phyloP scores from a whole-genome alignment of 75 land plant genomes.

The Cunninghamia lanceolata region DNA sequence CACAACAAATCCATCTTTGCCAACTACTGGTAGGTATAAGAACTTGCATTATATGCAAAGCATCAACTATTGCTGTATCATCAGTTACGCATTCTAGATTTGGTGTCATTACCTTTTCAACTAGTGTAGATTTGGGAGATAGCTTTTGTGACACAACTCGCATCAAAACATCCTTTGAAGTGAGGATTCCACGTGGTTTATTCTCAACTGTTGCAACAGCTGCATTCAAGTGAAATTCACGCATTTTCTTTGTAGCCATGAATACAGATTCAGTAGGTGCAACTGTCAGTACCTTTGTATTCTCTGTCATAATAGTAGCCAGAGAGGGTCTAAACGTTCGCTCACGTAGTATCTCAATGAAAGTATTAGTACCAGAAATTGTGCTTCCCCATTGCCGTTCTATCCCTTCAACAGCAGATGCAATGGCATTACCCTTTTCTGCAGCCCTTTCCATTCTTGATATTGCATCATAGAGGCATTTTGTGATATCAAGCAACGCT shows the following conservation, averaged over 20 bases:
- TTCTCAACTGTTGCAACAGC: slow-evolving; percentile 68
- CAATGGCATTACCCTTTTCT: slow-evolving; percentile 97
- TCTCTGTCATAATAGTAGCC: slow-evolving; percentile 66
- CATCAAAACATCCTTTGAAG: slow-evolving; percentile 92
- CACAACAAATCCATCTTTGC: too few species aligned
- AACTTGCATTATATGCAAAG: too few species aligned
- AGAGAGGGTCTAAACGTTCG: too few species aligned
- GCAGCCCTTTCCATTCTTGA: slow-evolving; percentile 97
- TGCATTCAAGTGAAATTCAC: slow-evolving; percentile 57
- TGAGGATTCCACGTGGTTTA: slow-evolving; percentile 84
- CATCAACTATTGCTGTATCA: too few species aligned
- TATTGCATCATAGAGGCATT: slow-evolving; percentile 99
- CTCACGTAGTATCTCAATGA: slow-evolving; percentile 83
- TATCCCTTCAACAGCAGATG: too few species aligned
- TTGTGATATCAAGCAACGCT: too few species aligned
- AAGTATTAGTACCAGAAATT: slow-evolving; percentile 64
- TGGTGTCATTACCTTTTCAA: slow-evolving; percentile 67
- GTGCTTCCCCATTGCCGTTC: slow-evolving; percentile 86
- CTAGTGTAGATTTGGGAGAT: slow-evolving; percentile 62
- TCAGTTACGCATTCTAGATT: neutral
- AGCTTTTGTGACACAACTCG: slow-evolving; percentile 71
- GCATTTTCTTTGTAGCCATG: slow-evolving; percentile 81
- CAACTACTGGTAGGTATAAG: too few species aligned
- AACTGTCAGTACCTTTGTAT: slow-evolving; percentile 76
- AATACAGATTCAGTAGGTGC: slow-evolving; percentile 78